Conservation (phyloP, 306 rosid genomes). For the Vachellia pachyceras region DNA sequence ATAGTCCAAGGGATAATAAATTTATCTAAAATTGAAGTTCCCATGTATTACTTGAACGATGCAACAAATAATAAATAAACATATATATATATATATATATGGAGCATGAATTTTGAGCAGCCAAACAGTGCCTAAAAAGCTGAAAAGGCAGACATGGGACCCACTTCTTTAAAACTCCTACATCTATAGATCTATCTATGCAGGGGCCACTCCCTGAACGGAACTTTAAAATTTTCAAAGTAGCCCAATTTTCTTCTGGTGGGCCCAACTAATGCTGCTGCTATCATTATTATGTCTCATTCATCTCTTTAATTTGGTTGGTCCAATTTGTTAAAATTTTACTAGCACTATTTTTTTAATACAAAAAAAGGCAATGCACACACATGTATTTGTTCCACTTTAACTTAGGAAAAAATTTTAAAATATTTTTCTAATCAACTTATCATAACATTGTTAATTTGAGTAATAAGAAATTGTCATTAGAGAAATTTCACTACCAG, state of each 20-base stretch:
- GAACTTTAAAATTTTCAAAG: background rate
- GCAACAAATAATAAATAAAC: background rate
- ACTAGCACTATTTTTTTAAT: too few relatives aligned
- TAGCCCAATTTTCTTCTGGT: background rate
- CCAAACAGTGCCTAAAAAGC: background rate
- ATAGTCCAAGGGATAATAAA: too few relatives aligned
- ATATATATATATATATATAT: background rate
- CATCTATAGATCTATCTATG: background rate
- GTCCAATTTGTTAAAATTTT: too few relatives aligned
- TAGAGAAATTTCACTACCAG: too few relatives aligned
- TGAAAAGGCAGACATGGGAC: background rate
- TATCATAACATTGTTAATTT: too few relatives aligned
- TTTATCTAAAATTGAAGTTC: background rate
- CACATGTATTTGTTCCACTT: too few relatives aligned
- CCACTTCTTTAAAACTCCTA: background rate
- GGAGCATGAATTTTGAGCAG: background rate
- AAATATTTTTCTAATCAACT: too few relatives aligned
- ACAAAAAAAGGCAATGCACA: too few relatives aligned
- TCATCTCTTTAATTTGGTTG: too few relatives aligned
- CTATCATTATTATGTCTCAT: too few relatives aligned
- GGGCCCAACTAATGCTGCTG: background rate
- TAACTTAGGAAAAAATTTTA: too few relatives aligned
- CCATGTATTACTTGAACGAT: background rate
- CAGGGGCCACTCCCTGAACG: background rate
- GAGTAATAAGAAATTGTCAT: too few relatives aligned